A percentile compares a stretch with the other conserved stretches of the same genome.
These are phyloP conservation scores for Clavariopsis aquatica DNA, from an alignment of 495 filamentous ascomycete species.

Conservation along the genomic window DNA sequence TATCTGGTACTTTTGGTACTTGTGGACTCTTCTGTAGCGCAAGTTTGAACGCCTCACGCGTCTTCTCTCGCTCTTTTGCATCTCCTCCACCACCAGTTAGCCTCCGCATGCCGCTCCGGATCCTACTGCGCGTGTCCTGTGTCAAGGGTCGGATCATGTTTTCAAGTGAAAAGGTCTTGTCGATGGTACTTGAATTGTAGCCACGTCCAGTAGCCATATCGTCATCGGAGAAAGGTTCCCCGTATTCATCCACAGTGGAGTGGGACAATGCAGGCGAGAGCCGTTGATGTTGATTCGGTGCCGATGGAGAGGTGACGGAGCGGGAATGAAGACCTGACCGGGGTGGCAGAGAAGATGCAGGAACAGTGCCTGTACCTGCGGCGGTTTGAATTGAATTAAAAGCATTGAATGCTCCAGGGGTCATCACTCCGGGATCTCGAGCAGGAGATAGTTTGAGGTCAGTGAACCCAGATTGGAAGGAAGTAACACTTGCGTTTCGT, in stretches of 20 bases:
- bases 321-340: conserved; percentile 46
- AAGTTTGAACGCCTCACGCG: conserved; percentile 36
- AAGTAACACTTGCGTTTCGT: conserved; percentile 68
- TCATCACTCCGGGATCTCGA: conserved; percentile 64
- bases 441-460: conserved; percentile 63
- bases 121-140: conserved; percentile 33
- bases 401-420: conserved; percentile 55
- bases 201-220: conserved; percentile 32
- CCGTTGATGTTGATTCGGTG: conserved; percentile 31
- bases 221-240: conserved; percentile 47
- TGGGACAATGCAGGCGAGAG: conserved; percentile 29
- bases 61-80: conserved; percentile 36
- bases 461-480: conserved; percentile 85
- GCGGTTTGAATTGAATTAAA: conserved; percentile 26
- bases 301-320: conserved; percentile 45
- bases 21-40: conserved; percentile 43
- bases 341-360: conserved; percentile 3
- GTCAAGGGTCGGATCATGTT: conserved; percentile 39
- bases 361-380: background rate
- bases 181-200: conserved; percentile 4
- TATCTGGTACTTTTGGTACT: conserved; percentile 47
- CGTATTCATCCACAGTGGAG: conserved; percentile 39
- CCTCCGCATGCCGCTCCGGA: conserved; percentile 39
- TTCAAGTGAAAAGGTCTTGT: conserved; percentile 32
- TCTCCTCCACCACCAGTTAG: conserved; percentile 41